Base-by-base conservation (phyloP, 2,329 filamentous ascomycete species). In the Alternaria solani region DNA sequence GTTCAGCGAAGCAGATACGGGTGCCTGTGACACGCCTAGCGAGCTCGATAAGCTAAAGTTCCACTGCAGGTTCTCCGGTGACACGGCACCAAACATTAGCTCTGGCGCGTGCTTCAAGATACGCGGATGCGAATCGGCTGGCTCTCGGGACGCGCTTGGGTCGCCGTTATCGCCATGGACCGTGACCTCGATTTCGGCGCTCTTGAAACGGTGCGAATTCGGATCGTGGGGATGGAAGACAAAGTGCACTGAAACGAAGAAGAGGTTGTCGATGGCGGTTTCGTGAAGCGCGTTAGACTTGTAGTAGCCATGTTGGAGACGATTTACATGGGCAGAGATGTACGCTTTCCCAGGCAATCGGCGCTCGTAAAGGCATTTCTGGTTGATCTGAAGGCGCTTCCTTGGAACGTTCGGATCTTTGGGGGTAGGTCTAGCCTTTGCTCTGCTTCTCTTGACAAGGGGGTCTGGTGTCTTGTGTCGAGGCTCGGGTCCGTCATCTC, bases 91-190 rank as follows among this genome's bases (percentile, higher is more conserved):
- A 58, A 80, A 84, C 51, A 84, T 80, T 18, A 84, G 72, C 67
- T 85, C 82, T 9, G 83, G 83, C 5, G 83, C 83, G 67, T 84
- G 82, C 72, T 81, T 82, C 18, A 85, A 70, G 47, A 85, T 82
- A 14, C 77, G 74, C 7, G 83, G 80, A 49, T 74, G 77, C 11
- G 63, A 64, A 11, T 59, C 63, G 3, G 59, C 57, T 11, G 64
- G 62, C 20, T 61, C 47, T 16, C 62, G 55, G 11, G 30, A 28
- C 12, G 61, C 48, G 48, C 43, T 48, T 7, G 59, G 41, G 20
- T 52, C 46, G n/a, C 68, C 53, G 23, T 64, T 51, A 28, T 62
- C 55, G 39, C 74, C 68, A 39, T 76, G 78, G 3, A 79, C 70
- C 4, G 75, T 76, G 2, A 81, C 81, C 20, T 74, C 76, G 23